phyloP scores from a whole-genome alignment of 495 filamentous ascomycete genomes.

The Evansstolkia leycettana region DNA sequence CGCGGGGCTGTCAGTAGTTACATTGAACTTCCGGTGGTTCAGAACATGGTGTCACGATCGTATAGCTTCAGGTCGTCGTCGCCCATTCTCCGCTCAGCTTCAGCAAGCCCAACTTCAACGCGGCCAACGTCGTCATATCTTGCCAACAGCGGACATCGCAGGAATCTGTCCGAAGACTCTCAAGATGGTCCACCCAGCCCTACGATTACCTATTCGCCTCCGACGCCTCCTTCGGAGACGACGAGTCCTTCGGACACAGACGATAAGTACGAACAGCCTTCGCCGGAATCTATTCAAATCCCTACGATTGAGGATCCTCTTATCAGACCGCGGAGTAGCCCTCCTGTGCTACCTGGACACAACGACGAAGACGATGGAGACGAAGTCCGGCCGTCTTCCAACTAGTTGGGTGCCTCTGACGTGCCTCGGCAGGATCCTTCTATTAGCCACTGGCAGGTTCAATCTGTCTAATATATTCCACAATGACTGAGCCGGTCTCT shows the following conservation, averaged over 20 bases:
- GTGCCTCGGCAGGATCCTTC: too few species aligned
- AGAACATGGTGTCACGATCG: constrained; percentile 43
- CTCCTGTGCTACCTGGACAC: constrained; percentile 19
- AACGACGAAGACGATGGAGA: constrained; percentile 2
- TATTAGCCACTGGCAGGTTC: too few species aligned
- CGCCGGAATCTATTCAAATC: constrained; percentile 10
- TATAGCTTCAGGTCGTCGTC: constrained; percentile 30
- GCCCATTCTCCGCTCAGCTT: constrained; percentile 29
- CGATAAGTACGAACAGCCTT: constrained; percentile 6
- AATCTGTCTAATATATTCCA: too few species aligned
- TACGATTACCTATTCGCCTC: constrained; percentile 30
- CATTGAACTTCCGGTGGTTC: constrained; percentile 43
- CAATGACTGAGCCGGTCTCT: too few species aligned
- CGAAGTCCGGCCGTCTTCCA: too few species aligned
- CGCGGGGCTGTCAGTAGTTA: constrained; percentile 32
- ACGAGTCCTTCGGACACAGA: constrained; percentile 9
- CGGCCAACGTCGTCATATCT: constrained; percentile 29
- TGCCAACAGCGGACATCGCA: constrained; percentile 17
- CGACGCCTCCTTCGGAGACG: constrained; percentile 31
- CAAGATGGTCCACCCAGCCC: constrained; percentile 25
- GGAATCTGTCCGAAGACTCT: constrained; percentile 31
- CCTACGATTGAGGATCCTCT: constrained; percentile 14
- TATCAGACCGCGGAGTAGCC: constrained; percentile 26
- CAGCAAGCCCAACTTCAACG: constrained; percentile 32
- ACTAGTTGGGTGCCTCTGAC: too few species aligned